Evolutionary conservation across 176 grass and related monocot genomes (phyloP), one percentile per base, ranked within the genome.

Genomic region (Lolium perenne): DNA sequence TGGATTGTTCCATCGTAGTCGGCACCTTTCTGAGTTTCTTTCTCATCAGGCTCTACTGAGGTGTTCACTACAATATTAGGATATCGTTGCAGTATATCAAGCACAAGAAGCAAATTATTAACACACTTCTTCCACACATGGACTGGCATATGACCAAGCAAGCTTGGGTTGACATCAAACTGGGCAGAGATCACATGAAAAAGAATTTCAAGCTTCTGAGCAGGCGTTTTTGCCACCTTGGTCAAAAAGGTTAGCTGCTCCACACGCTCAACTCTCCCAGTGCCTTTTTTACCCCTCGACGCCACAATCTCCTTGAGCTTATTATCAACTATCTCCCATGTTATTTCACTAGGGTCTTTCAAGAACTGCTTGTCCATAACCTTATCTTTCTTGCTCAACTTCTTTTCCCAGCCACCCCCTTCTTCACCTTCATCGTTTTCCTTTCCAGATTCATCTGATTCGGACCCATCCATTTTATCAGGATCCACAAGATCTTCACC

Each of bases 101-200:
- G 92, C 40, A 92, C 91, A 72, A 95, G 84, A 20, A 98, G 93
- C 88, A 98, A 92, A 49, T 98, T 98, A 50, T 69, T 86, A 58
- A 95, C 96, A 91, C 93, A 92, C 84, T 92, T 95, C 79, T 95
- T 98, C 96, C 96, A 98, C 78, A 98, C 78, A 21, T 90, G 88
- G 73, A 94, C 70, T 65, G 96, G 96, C 93, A 98, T 98, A 83
- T 98, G 96, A 51, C 96, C 96, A 67, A 98, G 90, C 74, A 95
- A 94, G 71, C 93, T 95, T 51, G 96, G 96, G 64, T 98, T 98
- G 53, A 98, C 90, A 86, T 98, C 96, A 92, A 98, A 98, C 64
- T 98, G 96, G 23, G 96, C 90, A 21, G 96, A 95, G 17, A 98
- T 95, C 68, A 98, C 89, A 86, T 92, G 91, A 68, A 98, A 95